These are phyloP conservation scores for Rhodotorula sp. DNA, from an alignment of 1,284 basidiomycete species.

Conservation along the genomic window DNA sequence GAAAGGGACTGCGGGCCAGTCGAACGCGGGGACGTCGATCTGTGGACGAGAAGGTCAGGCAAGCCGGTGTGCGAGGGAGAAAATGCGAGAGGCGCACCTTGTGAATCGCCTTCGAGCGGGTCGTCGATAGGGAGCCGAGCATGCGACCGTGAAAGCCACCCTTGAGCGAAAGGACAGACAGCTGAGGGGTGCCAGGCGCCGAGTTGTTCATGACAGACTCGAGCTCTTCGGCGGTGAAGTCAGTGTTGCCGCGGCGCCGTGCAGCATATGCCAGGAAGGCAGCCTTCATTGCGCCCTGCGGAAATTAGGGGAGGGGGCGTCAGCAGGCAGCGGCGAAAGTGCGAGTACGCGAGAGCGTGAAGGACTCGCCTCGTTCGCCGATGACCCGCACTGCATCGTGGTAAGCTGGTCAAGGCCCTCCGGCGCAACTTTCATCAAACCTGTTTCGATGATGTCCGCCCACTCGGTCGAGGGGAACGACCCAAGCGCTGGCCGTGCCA, in stretches of 20 bases:
- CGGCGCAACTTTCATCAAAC: conserved; percentile 57
- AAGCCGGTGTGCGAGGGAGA: background rate
- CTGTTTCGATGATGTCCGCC: conserved; percentile 54
- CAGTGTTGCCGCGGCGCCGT: conserved; percentile 46
- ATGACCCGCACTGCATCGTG: background rate
- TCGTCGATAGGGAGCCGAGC: conserved; percentile 57
- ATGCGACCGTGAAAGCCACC: conserved; percentile 58
- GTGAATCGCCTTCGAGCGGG: conserved; percentile 55
- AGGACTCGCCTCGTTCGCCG: no score
- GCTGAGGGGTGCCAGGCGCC: conserved; percentile 56
- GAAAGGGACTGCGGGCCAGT: conserved; percentile 59
- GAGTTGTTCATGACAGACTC: conserved; percentile 58
- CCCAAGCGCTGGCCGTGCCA: conserved; percentile 56
- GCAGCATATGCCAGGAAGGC: conserved; percentile 57
- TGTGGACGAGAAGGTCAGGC: conserved; percentile 12
- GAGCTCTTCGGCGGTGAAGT: conserved; percentile 49
- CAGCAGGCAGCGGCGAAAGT: conserved; percentile 20
- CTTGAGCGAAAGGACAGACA: conserved; percentile 58
- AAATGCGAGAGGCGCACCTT: conserved; percentile 48
- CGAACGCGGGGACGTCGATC: conserved; percentile 61
- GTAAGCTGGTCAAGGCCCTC: conserved; percentile 53
- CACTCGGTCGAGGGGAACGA: conserved; percentile 58
- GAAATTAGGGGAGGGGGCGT: conserved; percentile 47
- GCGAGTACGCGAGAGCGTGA: no score
- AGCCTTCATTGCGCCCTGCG: conserved; percentile 59